Evolutionary conservation across 1,284 basidiomycete genomes (phyloP), one percentile per base, ranked within the genome.

Genomic region (Volvariella surrecta): DNA sequence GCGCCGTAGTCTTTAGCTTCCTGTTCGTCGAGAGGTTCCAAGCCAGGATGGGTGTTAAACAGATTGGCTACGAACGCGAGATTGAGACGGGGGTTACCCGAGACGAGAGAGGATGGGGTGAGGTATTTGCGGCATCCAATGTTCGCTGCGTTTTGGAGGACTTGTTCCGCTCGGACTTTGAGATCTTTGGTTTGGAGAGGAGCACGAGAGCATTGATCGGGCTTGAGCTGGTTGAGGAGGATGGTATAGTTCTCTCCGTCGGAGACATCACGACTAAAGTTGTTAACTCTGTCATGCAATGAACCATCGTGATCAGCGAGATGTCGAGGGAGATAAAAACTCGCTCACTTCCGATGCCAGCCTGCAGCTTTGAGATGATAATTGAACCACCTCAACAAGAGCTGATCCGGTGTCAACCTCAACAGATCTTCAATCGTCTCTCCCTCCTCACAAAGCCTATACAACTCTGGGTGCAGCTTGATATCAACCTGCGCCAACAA

Each of bases 221-320:
- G 91, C 60, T 95, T 93, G 54, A 99, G 82, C 64, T 98, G 95
- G 63, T 94, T 88, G 45, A 99, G 74, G 4, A 99, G 79, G 39
- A 98, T 72, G 1, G 95, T 96, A 71, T 99, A 99, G 70, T 98
- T 98, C 66, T 97, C 92, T 48, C 88, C 93, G 57, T 99, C 95
- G 24, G 74, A 78, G 10, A 98, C 93, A 60, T 99, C 95, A 55
- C 89, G 86, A 58, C 89, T 88, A 64, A 99, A 98, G 73, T 99
- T 99, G 65, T 86, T 81, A n/a, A 99, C 95, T 55, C 89, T 90
- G 54, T 10, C 45, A 32, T 9, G 17, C 8, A 42, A 20, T n/a
- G 39, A 17, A 4, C 16, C 32, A 42, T 35, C n/a, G 34, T n/a
- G 19, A 16, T 21, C 8, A 20, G 31, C 4, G n/a, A 30, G 8